Conservation (phyloP, 2,329 filamentous ascomycete genomes). For the Talaromyces sp. region DNA sequence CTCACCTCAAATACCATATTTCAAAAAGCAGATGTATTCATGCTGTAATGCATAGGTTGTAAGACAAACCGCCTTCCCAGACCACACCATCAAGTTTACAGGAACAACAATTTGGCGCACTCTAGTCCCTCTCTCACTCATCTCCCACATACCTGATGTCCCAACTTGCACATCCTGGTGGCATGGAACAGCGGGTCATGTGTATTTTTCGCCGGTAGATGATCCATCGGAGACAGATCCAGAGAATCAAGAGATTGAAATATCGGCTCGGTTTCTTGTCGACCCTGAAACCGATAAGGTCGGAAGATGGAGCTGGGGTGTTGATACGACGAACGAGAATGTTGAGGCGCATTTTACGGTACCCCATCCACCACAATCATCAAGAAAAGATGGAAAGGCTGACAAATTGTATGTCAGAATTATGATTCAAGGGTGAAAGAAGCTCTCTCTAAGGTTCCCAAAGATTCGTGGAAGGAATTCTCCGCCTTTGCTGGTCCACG, state of each 20-base stretch:
- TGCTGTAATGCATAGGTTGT: slow-evolving; percentile 35
- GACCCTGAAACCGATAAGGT: slow-evolving; percentile 26
- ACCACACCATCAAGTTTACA: slow-evolving; percentile 49
- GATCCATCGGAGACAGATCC: slow-evolving; percentile 23
- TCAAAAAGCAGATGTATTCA: not conserved
- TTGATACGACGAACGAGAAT: slow-evolving; percentile 26
- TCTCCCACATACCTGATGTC: slow-evolving; percentile 35
- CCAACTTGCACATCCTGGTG: slow-evolving; percentile 43
- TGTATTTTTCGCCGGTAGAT: slow-evolving; percentile 46
- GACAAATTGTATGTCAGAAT: slow-evolving; percentile 29
- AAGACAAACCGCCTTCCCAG: slow-evolving; percentile 43
- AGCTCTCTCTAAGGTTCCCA: slow-evolving; percentile 39
- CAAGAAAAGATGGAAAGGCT: not conserved
- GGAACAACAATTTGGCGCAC: slow-evolving; percentile 52
- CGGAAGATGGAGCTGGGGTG: slow-evolving; percentile 26
- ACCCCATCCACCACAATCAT: slow-evolving; percentile 23
- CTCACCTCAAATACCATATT: not conserved
- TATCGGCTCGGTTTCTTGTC: slow-evolving; percentile 38
- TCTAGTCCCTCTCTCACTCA: slow-evolving; percentile 40
- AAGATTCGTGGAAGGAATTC: slow-evolving; percentile 49
- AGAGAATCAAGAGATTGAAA: slow-evolving; percentile 40
- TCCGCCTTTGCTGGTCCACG: slow-evolving; percentile 51
- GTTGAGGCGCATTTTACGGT: slow-evolving; percentile 39
- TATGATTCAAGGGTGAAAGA: slow-evolving; percentile 45
- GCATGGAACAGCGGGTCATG: slow-evolving; percentile 45